These are phyloP conservation scores for Rhodotorula sp. DNA, from an alignment of 1,284 basidiomycete genomes.

Conservation along the genomic window DNA sequence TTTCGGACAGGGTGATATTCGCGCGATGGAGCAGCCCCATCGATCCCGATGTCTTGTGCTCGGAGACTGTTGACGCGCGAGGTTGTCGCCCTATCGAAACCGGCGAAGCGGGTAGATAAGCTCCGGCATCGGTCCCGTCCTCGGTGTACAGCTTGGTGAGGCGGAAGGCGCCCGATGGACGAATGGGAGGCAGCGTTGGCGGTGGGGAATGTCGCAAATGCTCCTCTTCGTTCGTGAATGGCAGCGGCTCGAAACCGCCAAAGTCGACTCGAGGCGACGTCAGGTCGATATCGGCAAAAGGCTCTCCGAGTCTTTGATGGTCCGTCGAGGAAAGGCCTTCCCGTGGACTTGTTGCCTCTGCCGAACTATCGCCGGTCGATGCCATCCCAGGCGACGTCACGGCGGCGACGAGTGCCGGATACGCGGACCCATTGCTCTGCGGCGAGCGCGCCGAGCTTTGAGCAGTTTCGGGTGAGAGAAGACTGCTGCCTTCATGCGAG, in stretches of 20 bases:
- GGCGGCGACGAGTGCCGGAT: neutral
- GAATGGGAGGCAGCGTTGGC: neutral
- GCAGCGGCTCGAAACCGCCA: neutral
- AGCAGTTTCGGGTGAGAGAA: neutral
- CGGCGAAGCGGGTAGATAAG: conserved; percentile 1
- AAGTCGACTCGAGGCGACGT: conserved; percentile 5
- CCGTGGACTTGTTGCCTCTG: neutral
- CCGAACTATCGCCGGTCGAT: too few species aligned
- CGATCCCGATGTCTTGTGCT: neutral
- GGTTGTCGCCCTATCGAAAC: neutral
- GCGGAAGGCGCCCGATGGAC: neutral
- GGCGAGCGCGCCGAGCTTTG: neutral
- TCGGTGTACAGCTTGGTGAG: conserved; percentile 5
- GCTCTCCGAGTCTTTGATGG: neutral
- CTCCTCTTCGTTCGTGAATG: neutral
- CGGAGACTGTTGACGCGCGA: neutral
- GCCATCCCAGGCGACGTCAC: too few species aligned
- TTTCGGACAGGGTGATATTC: neutral
- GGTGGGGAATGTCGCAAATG: neutral
- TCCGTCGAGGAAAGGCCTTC: neutral
- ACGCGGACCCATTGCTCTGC: neutral
- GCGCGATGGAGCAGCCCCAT: neutral
- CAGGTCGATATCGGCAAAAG: conserved; percentile 13
- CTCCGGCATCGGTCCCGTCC: neutral
- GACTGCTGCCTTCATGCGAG: neutral